Base-by-base conservation (phyloP, 2,329 filamentous ascomycete genomes). In the Harringtonia lauricola region DNA sequence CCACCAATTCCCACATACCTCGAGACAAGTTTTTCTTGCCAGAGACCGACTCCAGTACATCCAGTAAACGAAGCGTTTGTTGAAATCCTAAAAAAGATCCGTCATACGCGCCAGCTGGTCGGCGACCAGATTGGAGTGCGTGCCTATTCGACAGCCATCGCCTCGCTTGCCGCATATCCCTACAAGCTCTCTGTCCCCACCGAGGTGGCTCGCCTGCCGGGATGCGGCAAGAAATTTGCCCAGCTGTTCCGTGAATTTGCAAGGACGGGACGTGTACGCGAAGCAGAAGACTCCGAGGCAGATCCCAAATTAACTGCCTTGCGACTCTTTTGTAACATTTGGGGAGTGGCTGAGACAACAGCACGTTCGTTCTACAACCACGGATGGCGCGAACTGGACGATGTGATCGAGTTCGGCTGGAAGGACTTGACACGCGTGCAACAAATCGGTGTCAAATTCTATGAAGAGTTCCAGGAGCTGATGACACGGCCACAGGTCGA, bases 371-470 rank as follows among this genome's bases (percentile, higher is more conserved):
- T 95, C 54, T 92, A 89, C 59, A 72, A 76, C 15, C 79, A 77
- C 49, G 76, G 86, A 24, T 95, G 87, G 86, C 72, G 77, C 47
- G 83, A 92, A 47, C 67, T 95, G 1, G 87, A 95, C 54, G 89
- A 96, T 54, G 67, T 96, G 3, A 70, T 95, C 34, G 84, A 94
- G 55, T 74, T 79, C 54, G 88, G 85, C 12, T 96, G 90, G 90
- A 59, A 68, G 18, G 69, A 61, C 0, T 67, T 96, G 1, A 82
- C 72, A 1, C 78, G 88, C 13, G 83, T 86, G 2, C 90, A 95
- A 60, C 88, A 96, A 58, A 94, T 96, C 44, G 90, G 92, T 0
- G 68, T 95, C 36, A 96, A 96, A 58, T 95, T 81, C 62, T 95
- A 94, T 58, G 83, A 94, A 29, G 90, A 96, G 50, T 84, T 98